A percentile compares a stretch with the other conserved stretches of the same genome.
Conservation (phyloP, 75 land plant species). For the Pinus taeda region DNA sequence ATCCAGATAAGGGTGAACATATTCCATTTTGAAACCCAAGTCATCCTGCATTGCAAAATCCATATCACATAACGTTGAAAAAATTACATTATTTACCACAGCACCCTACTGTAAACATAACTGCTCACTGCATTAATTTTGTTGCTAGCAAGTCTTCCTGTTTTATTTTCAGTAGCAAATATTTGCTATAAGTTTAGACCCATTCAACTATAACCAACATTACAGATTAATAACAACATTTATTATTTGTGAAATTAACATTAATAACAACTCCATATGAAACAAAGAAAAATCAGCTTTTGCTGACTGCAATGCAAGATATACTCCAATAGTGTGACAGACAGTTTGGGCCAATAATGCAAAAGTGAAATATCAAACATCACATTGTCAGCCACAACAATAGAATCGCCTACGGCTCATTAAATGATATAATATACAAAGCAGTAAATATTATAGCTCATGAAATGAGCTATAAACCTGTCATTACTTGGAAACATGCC, state of each 20-base stretch:
- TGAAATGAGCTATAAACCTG: neutral
- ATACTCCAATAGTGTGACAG: neutral
- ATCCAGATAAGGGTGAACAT: slow-evolving; percentile 95
- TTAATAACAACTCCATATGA: neutral
- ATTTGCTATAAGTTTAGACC: neutral
- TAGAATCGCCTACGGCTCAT: neutral
- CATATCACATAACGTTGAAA: neutral
- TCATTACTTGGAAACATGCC: neutral
- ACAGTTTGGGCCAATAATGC: neutral
- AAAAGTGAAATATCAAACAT: neutral
- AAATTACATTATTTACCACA: neutral
- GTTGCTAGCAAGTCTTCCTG: no score
- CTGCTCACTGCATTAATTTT: neutral
- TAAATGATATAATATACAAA: neutral
- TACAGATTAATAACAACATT: no score
- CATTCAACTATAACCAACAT: neutral
- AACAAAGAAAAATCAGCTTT: neutral
- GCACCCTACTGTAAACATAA: neutral
- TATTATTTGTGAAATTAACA: neutral
- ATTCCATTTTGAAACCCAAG: slow-evolving; percentile 91
- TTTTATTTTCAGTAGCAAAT: neutral
- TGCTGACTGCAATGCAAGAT: neutral
- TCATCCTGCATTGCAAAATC: slow-evolving; percentile 66
- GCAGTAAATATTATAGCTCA: neutral
- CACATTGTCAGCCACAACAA: neutral